Conservation (phyloP, 208 protist species). For the Blastocrithidia nonstop region DNA sequence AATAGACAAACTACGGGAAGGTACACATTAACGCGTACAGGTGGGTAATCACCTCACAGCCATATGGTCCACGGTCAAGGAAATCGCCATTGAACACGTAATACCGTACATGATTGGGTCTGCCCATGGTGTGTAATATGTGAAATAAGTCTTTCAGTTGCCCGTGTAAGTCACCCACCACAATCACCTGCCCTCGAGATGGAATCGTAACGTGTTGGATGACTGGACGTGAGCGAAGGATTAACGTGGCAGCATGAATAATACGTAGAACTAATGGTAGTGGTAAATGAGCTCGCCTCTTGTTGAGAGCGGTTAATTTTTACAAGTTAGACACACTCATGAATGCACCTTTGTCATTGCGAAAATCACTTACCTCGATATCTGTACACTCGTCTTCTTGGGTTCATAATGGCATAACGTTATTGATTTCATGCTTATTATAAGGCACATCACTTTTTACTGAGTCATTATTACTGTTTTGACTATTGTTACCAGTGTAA, state of each 20-base stretch:
- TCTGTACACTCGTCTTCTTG: too few relatives aligned
- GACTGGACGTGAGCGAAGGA: conserved; percentile 21
- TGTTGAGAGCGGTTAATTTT: conserved; percentile 13
- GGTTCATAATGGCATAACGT: too few relatives aligned
- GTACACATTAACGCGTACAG: conserved; percentile 72
- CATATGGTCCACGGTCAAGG: conserved; percentile 97
- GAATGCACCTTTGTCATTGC: too few relatives aligned
- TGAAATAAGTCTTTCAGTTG: conserved; percentile 78
- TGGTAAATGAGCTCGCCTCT: conserved; percentile 18
- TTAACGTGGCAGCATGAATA: conserved; percentile 23
- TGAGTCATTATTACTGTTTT: too few relatives aligned
- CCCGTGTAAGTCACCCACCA: conserved; percentile 84
- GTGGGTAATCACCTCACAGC: conserved; percentile 84
- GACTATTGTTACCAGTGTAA: too few relatives aligned
- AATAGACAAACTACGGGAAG: conserved; percentile 58
- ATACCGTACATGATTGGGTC: conserved; percentile 26
- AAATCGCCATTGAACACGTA: conserved; percentile 99
- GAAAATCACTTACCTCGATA: too few relatives aligned
- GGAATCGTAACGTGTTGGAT: conserved; percentile 44
- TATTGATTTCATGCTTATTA: too few relatives aligned
- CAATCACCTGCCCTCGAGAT: conserved; percentile 26
- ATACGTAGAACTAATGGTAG: conserved; percentile 20
- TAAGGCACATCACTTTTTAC: too few relatives aligned
- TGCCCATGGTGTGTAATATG: conserved; percentile 35
- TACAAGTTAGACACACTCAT: too few relatives aligned